Evolutionary conservation across 2,329 filamentous ascomycete genomes (phyloP), one percentile per base, ranked within the genome.

Genomic region (Colletotrichum limetticola): DNA sequence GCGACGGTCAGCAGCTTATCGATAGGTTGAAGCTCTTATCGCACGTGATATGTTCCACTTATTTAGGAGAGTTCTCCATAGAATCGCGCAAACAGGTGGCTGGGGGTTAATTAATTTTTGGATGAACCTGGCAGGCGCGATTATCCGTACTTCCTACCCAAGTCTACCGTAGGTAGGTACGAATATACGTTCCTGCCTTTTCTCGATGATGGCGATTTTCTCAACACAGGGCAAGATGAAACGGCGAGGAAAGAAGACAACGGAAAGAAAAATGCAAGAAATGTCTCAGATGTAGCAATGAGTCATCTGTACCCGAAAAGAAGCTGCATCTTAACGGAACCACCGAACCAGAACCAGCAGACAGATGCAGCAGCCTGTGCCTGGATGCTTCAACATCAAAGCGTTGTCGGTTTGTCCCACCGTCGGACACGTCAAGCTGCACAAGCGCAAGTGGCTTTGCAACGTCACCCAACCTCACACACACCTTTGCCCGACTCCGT

Each of bases 21-120:
- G n/a, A 72, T 72, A 71, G 74, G 74, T 4, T 26, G 30, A 49
- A 71, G 67, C 74, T 75, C 66, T 68, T 75, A 75, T 75, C 74
- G 1, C 49, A 71, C 71, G 61, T 71, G 66, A 61, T 2, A 2
- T 4, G 11, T 24, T 30, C 62, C 62, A 57, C 62, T 22, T 11
- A 24, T 11, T 19, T 42, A 42, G n/a, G 52, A 12, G 26, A 49
- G 52, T 30, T 65, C 32, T 24, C 62, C 22, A 57, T 66, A 24
- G 22, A 52, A 24, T 59, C n/a, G 22, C 57, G 30, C 53, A 66
- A 59, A 49, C 53, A 12, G 61, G 49, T 65, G 62, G 62, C 52
- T 57, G 62, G 61, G 46, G 30, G 28, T 26, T 22, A 64, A 49
- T 49, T 49, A 49, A 49, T n/a, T 49, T 64, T 37, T 37, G 30